These are phyloP conservation scores for Lablab purpureus DNA, from an alignment of 306 rosid species.

Conservation along the genomic window DNA sequence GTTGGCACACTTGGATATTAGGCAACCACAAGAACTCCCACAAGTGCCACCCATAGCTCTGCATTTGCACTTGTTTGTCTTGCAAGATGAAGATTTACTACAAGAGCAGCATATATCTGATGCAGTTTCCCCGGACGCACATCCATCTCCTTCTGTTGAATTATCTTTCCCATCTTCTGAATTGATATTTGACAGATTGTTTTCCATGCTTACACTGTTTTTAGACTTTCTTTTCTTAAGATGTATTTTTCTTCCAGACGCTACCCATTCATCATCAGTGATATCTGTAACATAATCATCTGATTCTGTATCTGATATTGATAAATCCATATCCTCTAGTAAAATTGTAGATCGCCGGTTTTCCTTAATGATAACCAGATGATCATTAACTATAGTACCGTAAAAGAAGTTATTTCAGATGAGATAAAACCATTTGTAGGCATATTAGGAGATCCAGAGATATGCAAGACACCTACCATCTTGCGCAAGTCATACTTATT, in stretches of 20 bases:
- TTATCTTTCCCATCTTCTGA: conserved; percentile 47
- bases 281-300: conserved; percentile 57
- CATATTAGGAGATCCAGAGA: not conserved
- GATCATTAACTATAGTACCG: conserved; percentile 14
- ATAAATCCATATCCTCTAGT: conserved; percentile 84
- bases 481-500: conserved; percentile 85
- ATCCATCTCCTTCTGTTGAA: conserved; percentile 48
- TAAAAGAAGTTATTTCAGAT: not conserved
- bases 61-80: conserved; percentile 81
- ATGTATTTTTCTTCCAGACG: conserved; percentile 45
- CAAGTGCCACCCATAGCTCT: conserved; percentile 61
- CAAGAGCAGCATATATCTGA: conserved; percentile 78
- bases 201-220: conserved; percentile 51
- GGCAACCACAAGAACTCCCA: conserved; percentile 80
- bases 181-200: conserved; percentile 32
- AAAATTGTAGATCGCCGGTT: conserved; percentile 68
- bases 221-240: conserved; percentile 59
- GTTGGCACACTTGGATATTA: conserved; percentile 71
- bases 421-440: conserved; percentile 1
- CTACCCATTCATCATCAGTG: conserved; percentile 63
- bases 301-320: conserved; percentile 64
- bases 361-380: conserved; percentile 58
- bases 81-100: conserved; percentile 74
- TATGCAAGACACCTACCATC: conserved; percentile 57
- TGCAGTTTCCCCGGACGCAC: conserved; percentile 42